Evolutionary conservation across 140 eudicot genomes (phyloP).

Genomic region (Erigeron philadelphicus): DNA sequence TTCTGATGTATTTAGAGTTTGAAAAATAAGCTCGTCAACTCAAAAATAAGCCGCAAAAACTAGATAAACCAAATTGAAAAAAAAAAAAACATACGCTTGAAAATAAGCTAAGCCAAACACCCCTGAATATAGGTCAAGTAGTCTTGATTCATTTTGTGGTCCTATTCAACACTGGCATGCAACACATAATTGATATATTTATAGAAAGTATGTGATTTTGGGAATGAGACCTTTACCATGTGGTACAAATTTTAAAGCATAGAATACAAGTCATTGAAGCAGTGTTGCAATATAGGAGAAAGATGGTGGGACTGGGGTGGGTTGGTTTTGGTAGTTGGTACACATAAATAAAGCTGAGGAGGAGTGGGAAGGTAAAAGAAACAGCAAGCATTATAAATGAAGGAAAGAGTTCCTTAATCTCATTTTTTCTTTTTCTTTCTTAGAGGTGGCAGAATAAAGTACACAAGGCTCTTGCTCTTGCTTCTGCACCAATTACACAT

Average conservation of each 20-base stretch:
- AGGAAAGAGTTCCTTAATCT: constrained; percentile 12
- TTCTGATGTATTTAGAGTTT: too few relatives aligned
- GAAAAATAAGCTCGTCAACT: too few relatives aligned
- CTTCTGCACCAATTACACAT: constrained; percentile 20
- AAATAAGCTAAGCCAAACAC: neutral
- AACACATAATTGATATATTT: constrained; percentile 1
- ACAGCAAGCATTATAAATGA: constrained; percentile 18
- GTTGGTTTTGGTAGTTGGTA: constrained; percentile 24
- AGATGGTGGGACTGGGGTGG: constrained; percentile 13
- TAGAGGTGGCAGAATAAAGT: constrained; percentile 20
- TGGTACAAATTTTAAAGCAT: neutral
- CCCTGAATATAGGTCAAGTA: constrained; percentile 8
- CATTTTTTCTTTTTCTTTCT: neutral
- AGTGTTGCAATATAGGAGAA: constrained; percentile 6
- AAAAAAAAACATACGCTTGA: too few relatives aligned
- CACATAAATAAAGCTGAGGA: constrained; percentile 28
- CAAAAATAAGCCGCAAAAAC: too few relatives aligned
- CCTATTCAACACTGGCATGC: constrained; percentile 2
- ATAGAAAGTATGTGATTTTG: constrained; percentile 3
- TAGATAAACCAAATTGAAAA: too few relatives aligned
- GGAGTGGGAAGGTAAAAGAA: constrained; percentile 25
- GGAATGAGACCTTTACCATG: neutral
- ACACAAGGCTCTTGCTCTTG: constrained; percentile 4
- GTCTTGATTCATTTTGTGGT: constrained; percentile 15
- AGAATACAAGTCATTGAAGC: constrained; percentile 13